Conservation (phyloP, 2,329 filamentous ascomycete genomes). For the Colletotrichum sp. region DNA sequence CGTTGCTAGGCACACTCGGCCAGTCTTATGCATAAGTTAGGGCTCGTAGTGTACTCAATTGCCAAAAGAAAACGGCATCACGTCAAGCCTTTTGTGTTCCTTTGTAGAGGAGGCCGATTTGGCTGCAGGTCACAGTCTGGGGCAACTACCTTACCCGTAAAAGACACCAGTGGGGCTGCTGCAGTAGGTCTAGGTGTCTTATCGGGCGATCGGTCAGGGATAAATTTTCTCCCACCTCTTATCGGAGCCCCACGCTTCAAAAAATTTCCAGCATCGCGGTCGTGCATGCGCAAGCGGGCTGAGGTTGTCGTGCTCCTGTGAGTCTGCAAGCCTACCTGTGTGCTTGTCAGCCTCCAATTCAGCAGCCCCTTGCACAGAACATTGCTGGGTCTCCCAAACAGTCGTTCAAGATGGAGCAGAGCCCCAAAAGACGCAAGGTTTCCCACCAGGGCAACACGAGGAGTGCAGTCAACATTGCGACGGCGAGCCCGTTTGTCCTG, state of each 20-base stretch:
- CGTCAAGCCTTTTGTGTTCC: neutral
- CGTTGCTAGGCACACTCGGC: neutral
- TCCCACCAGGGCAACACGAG: constrained; percentile 41
- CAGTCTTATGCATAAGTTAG: neutral
- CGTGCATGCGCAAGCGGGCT: neutral
- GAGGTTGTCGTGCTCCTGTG: neutral
- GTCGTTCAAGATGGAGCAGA: constrained; percentile 46
- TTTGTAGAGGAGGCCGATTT: neutral
- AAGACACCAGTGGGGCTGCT: neutral
- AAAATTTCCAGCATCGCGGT: constrained; percentile 15
- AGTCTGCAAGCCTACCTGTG: neutral
- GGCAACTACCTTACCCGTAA: neutral
- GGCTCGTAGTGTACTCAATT: neutral
- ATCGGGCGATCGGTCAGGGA: constrained; percentile 17
- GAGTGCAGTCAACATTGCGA: constrained; percentile 44
- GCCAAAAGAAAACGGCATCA: neutral
- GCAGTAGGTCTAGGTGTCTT: neutral
- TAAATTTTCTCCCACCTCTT: constrained; percentile 22
- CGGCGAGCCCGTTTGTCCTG: constrained; percentile 61
- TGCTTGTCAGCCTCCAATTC: neutral
- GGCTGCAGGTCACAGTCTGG: neutral
- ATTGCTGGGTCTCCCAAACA: neutral
- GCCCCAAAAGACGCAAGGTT: constrained; percentile 55
- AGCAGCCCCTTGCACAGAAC: neutral
- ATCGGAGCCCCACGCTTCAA: constrained; percentile 18